Evolutionary conservation across 768 basidiomycete species (phyloP).

Genomic region (Clavulina sp.): DNA sequence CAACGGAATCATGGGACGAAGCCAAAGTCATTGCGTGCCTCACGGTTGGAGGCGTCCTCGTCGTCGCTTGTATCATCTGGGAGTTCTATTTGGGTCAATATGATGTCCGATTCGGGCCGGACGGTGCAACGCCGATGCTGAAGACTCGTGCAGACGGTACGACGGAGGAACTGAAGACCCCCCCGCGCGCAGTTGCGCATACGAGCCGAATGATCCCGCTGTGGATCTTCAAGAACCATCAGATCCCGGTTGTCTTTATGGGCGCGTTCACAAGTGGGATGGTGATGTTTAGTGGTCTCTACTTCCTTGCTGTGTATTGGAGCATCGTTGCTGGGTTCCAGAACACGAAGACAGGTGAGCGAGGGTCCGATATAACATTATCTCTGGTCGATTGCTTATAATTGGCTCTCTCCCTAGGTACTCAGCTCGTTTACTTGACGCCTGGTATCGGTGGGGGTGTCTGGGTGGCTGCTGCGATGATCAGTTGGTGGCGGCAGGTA

Average conservation of each 20-base stretch:
- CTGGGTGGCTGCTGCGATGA: neutral
- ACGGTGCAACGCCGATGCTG: neutral
- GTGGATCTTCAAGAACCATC: slow-evolving; percentile 25
- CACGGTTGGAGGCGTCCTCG: slow-evolving; percentile 26
- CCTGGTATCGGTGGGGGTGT: slow-evolving; percentile 20
- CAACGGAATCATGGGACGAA: slow-evolving; percentile 24
- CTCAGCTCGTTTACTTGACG: slow-evolving; percentile 34
- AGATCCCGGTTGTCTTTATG: slow-evolving; percentile 16
- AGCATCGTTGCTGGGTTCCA: slow-evolving; percentile 25
- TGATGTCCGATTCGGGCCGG: neutral
- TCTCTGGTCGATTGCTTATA: too few species aligned
- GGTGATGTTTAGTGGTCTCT: slow-evolving; percentile 32
- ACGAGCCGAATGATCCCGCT: slow-evolving; percentile 31
- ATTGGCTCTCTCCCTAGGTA: too few species aligned
- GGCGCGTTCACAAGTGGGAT: slow-evolving; percentile 27
- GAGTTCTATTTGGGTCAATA: slow-evolving; percentile 24
- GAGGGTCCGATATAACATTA: too few species aligned
- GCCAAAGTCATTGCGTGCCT: slow-evolving; percentile 30
- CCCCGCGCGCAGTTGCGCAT: slow-evolving; percentile 4
- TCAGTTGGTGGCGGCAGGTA: neutral
- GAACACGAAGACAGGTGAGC: slow-evolving; percentile 27
- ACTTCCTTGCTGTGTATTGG: slow-evolving; percentile 37
- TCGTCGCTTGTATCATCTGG: slow-evolving; percentile 27
- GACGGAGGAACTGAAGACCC: neutral
- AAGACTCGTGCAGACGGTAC: neutral